Conservation (phyloP, 2,329 filamentous ascomycete genomes). For the Colletotrichum aenigma region DNA sequence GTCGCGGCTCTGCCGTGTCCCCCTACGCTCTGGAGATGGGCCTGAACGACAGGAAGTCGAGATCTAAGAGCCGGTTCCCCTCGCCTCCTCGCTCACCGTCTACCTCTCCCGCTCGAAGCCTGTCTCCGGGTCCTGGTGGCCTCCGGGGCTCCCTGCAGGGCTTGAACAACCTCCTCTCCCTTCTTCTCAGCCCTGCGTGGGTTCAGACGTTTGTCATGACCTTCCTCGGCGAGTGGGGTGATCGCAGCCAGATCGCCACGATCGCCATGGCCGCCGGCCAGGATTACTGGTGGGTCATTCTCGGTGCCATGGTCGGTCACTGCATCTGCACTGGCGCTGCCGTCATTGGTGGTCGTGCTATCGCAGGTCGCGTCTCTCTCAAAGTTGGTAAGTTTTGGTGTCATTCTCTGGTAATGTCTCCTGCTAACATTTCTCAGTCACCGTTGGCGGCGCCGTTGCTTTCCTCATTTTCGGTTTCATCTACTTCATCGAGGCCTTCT, state of each 20-base stretch:
- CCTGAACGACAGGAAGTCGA: constrained; percentile 69
- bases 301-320: constrained; percentile 86
- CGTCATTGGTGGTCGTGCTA: constrained; percentile 88
- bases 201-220: constrained; percentile 99
- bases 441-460: constrained; percentile 85
- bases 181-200: constrained; percentile 94
- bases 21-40: constrained; percentile 84
- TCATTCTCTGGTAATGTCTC: not conserved
- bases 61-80: constrained; percentile 77
- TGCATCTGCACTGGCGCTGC: constrained; percentile 89
- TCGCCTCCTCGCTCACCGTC: constrained; percentile 82
- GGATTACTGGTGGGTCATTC: constrained; percentile 98
- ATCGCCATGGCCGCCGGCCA: constrained; percentile 98
- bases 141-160: constrained; percentile 56
- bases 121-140: constrained; percentile 47
- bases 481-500: constrained; percentile 83
- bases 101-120: constrained; percentile 70
- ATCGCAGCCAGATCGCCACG: constrained; percentile 95
- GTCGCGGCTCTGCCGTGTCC: constrained; percentile 70
- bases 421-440: constrained; percentile 65
- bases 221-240: constrained; percentile 97
- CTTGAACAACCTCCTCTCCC: constrained; percentile 82
- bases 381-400: constrained; percentile 80
- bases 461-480: constrained; percentile 93
- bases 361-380: constrained; percentile 93